phyloP scores from a whole-genome alignment of 495 filamentous ascomycete species.

The Penicillium subrubescens region DNA sequence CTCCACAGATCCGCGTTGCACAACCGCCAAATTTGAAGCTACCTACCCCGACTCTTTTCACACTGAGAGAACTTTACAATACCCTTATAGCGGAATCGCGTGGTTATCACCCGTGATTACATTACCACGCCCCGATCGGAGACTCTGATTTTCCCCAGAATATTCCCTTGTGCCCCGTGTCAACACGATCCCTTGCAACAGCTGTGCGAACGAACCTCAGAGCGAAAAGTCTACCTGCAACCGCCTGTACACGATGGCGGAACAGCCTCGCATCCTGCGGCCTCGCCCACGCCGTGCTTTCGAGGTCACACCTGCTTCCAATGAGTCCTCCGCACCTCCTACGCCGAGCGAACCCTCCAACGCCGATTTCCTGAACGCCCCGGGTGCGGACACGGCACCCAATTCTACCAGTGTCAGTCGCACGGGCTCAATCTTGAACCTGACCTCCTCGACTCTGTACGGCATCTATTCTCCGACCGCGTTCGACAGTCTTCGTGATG shows the following conservation, averaged over 20 bases:
- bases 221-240: not conserved
- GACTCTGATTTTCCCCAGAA: slow-evolving; percentile 10
- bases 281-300: slow-evolving; percentile 79
- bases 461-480: slow-evolving; percentile 83
- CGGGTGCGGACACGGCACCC: slow-evolving; percentile 28
- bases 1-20: slow-evolving; percentile 10
- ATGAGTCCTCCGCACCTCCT: slow-evolving; percentile 54
- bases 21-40: not conserved
- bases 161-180: not conserved
- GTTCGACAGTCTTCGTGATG: slow-evolving; percentile 53
- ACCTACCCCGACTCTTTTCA: not conserved
- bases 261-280: slow-evolving; percentile 60
- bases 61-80: not conserved
- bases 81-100: not conserved
- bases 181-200: slow-evolving; percentile 3
- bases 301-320: slow-evolving; percentile 58
- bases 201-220: not conserved
- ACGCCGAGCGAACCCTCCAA: slow-evolving; percentile 46
- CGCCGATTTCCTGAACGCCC: slow-evolving; percentile 35
- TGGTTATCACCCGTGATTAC: not conserved
- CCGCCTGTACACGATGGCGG: slow-evolving; percentile 37
- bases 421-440: slow-evolving; percentile 77
- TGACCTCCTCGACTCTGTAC: slow-evolving; percentile 84
- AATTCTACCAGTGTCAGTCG: slow-evolving; percentile 50
- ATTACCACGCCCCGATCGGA: slow-evolving; percentile 5